Evolutionary conservation across 176 grass and related monocot genomes (phyloP).

Genomic region (Themeda triandra): DNA sequence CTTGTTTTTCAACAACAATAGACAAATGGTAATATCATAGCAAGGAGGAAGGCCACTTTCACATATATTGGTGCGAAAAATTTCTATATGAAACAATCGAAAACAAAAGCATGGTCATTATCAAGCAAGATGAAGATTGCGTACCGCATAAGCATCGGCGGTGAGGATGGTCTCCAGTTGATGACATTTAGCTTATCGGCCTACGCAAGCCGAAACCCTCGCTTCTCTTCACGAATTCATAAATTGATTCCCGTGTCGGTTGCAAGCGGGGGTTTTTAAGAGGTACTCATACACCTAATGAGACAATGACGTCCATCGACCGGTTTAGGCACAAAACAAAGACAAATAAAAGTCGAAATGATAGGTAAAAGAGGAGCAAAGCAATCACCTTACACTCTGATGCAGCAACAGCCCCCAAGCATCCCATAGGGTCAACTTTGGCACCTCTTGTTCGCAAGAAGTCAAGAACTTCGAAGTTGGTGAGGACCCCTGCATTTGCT

Average conservation of each 20-base stretch:
- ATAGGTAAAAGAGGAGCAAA: conserved; percentile 24
- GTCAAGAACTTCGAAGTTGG: conserved; percentile 83
- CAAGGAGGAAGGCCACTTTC: background rate
- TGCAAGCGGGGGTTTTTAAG: conserved; percentile 51
- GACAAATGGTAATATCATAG: background rate
- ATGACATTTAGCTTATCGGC: conserved; percentile 75
- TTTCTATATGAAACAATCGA: background rate
- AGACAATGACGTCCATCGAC: background rate
- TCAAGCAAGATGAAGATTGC: background rate
- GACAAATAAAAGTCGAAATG: background rate
- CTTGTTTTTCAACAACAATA: background rate
- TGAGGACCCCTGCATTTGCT: conserved; percentile 58
- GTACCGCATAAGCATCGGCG: background rate
- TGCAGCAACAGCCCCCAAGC: conserved; percentile 66
- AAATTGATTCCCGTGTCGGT: conserved; percentile 60
- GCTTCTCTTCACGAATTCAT: conserved; percentile 55
- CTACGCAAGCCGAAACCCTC: conserved; percentile 63
- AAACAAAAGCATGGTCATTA: background rate
- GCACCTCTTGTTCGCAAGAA: conserved; percentile 75
- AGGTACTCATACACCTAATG: conserved; percentile 78
- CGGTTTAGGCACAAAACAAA: background rate
- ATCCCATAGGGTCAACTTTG: conserved; percentile 79
- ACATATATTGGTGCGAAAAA: background rate
- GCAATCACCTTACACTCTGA: conserved; percentile 75
- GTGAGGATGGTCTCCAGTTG: conserved; percentile 34